Evolutionary conservation across 2,329 filamentous ascomycete species (phyloP), one percentile per base, ranked within the genome.

Genomic region (Coniochaeta hoffmannii): DNA sequence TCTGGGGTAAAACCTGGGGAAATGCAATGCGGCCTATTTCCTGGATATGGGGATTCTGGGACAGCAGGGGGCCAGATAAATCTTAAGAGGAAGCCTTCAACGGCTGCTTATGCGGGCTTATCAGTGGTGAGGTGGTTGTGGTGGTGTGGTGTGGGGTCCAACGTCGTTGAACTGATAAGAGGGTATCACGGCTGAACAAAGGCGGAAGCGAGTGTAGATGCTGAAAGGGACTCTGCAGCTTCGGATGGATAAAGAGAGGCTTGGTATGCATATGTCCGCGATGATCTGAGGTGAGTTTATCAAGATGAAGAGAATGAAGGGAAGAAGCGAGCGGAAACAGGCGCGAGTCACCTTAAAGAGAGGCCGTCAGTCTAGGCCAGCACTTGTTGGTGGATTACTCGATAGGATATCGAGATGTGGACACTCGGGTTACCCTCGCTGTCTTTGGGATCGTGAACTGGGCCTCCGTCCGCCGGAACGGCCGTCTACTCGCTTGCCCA

Each of bases 61-160:
- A 32, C 28, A 34, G 36, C 34, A 36, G 36, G 36, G 50, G 44
- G 35, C n/a, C 6, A 36, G 51, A 31, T 50, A 54, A 17, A 49
- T 34, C 49, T 51, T 51, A 51, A 34, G 35, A 17, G 26, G 22
- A 28, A 15, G 31, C 53, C 50, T 41, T 44, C 22, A n/a, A 22
- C 34, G 26, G 36, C 31, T 50, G 4, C 30, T 15, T 38, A 26
- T 56, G 52, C 44, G 34, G 49, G 36, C 57, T 60, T 60, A 60
- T 60, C 59, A 32, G 22, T 15, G 41, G 36, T 22, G 5, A 12
- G 36, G 3, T 41, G 36, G 41, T 46, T n/a, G n/a, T n/a, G n/a
- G 41, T 46, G 41, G 41, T 46, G 41, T 19, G 41, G 41, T 12
- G 17, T 26, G 19, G 19, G 24, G 2, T 15, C n/a, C n/a, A n/a